These are phyloP conservation scores for Coemansia sp. DNA, from an alignment of 192 early-diverging fungal genomes.

Conservation along the genomic window DNA sequence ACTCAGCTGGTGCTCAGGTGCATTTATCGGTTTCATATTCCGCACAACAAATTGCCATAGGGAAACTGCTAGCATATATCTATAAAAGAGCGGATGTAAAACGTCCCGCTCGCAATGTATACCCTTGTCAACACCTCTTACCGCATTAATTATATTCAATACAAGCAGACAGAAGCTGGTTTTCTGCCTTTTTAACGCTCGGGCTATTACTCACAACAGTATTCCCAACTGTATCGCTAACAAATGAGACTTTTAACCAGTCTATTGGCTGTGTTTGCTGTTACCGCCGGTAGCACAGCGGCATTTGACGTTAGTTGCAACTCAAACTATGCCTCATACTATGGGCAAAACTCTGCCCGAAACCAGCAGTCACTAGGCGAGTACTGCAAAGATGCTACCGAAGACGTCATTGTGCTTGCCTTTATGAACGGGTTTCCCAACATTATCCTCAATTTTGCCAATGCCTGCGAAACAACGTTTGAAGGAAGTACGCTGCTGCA, in stretches of 20 bases:
- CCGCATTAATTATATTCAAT: background rate
- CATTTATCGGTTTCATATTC: constrained; percentile 2
- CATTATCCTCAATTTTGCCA: constrained; percentile 63
- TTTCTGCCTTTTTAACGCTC: constrained; percentile 1
- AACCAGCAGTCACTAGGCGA: constrained; percentile 41
- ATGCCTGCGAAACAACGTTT: constrained; percentile 59
- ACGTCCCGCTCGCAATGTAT: background rate
- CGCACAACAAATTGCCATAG: background rate
- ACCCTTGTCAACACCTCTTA: background rate
- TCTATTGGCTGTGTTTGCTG: constrained; percentile 1
- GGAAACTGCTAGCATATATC: background rate
- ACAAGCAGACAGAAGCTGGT: constrained; percentile 2
- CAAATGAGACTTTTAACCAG: constrained; percentile 1
- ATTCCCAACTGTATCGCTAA: background rate
- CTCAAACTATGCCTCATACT: constrained; percentile 52
- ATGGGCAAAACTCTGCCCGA: constrained; percentile 54
- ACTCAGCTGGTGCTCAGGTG: constrained; percentile 5
- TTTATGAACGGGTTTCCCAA: constrained; percentile 62
- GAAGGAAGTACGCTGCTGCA: constrained; percentile 57
- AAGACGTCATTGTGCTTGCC: constrained; percentile 62
- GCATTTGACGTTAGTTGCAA: constrained; percentile 50
- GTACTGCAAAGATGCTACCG: constrained; percentile 64
- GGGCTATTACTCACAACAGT: background rate
- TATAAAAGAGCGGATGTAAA: background rate
- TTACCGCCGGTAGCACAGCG: constrained; percentile 5